Conservation (phyloP, 345 rosid species). For the Hibiscus trionum region DNA sequence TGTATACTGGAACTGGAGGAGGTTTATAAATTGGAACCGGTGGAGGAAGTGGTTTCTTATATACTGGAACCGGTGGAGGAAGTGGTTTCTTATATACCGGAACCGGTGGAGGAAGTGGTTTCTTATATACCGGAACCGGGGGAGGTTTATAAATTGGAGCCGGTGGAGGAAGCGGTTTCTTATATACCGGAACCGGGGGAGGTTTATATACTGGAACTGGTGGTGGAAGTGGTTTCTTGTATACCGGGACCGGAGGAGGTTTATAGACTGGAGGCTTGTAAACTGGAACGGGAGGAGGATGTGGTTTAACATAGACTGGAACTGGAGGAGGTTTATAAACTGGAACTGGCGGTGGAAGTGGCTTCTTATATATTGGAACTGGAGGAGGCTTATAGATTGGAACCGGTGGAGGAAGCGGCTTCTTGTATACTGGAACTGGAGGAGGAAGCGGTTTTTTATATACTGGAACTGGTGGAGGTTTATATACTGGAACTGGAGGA, state of each 20-base stretch:
- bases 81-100: background rate
- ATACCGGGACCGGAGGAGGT: background rate
- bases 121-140: background rate
- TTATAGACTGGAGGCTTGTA: constrained; percentile 2
- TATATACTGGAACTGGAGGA: constrained; percentile 12
- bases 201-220: background rate
- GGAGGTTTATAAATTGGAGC: background rate
- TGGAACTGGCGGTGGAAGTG: background rate
- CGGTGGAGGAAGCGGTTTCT: background rate
- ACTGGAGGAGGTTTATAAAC: background rate
- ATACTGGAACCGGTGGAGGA: constrained; percentile 15
- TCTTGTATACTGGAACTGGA: too few relatives aligned
- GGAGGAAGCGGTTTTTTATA: too few relatives aligned
- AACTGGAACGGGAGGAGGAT: background rate
- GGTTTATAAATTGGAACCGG: background rate
- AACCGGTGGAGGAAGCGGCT: too few relatives aligned
- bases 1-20: background rate
- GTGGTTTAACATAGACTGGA: background rate
- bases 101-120: background rate
- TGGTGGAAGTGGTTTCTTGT: background rate
- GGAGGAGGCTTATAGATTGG: too few relatives aligned
- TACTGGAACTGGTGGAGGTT: background rate
- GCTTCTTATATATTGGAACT: background rate
- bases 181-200: background rate
- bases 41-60: constrained; percentile 6